Evolutionary conservation across 2,329 filamentous ascomycete genomes (phyloP).

Genomic region (Stemphylium vesicarium): DNA sequence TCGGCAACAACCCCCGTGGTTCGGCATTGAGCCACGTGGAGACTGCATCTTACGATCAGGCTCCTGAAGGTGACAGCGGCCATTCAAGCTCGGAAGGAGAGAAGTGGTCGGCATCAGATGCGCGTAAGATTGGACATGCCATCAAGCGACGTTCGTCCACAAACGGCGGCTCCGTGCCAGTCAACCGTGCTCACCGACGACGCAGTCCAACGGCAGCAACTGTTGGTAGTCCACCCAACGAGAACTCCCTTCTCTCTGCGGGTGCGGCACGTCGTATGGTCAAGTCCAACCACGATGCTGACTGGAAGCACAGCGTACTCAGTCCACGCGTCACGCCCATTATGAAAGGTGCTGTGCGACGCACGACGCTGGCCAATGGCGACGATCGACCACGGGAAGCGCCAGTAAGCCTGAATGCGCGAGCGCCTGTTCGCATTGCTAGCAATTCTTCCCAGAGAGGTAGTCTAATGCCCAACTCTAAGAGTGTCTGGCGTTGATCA

Average conservation of each 20-base stretch:
- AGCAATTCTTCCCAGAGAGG: constrained; percentile 41
- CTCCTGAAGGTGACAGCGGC: constrained; percentile 39
- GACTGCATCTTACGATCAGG: constrained; percentile 32
- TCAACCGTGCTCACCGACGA: constrained; percentile 56
- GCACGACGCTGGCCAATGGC: constrained; percentile 46
- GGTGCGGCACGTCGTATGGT: constrained; percentile 71
- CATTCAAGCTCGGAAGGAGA: constrained; percentile 57
- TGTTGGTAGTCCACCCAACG: constrained; percentile 60
- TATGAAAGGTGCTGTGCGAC: constrained; percentile 57
- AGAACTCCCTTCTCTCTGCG: constrained; percentile 68
- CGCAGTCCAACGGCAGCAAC: constrained; percentile 60
- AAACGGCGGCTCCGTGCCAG: constrained; percentile 49
- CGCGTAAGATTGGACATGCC: constrained; percentile 61
- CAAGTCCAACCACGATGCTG: constrained; percentile 64
- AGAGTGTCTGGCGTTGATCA: constrained; percentile 45
- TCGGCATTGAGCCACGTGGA: constrained; percentile 64
- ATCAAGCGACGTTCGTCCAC: constrained; percentile 61
- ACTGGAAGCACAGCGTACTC: constrained; percentile 63
- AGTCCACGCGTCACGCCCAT: constrained; percentile 67
- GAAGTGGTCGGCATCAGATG: constrained; percentile 58
- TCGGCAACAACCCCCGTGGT: constrained; percentile 51
- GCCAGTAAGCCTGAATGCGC: constrained; percentile 27
- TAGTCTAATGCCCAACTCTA: constrained; percentile 38
- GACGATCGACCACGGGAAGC: constrained; percentile 40
- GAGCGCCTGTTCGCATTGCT: constrained; percentile 42